Conservation (phyloP, 202 grass and related monocot genomes). For the Carex arenaria region DNA sequence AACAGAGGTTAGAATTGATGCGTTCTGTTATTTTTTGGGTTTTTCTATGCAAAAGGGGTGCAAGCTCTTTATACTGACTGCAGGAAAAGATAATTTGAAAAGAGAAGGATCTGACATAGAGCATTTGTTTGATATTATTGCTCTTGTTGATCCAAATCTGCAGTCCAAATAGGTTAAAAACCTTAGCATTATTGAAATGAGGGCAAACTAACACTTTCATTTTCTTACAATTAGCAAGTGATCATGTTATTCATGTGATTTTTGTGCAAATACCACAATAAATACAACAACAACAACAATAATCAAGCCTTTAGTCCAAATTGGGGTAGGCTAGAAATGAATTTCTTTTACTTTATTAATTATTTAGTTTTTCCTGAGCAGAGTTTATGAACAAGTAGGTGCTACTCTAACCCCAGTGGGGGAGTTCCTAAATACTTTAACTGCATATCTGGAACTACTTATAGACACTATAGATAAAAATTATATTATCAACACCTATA, state of each 20-base stretch:
- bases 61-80: not conserved
- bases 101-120: not conserved
- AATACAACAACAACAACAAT: not conserved
- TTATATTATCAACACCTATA: not conserved
- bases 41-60: not conserved
- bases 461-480: not conserved
- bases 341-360: not conserved
- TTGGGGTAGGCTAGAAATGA: no score
- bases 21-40: not conserved
- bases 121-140: not conserved
- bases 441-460: not conserved
- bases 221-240: not conserved
- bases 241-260: not conserved
- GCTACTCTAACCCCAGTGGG: not conserved
- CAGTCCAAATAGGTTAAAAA: not conserved
- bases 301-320: no score
- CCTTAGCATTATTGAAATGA: not conserved
- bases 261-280: not conserved
- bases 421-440: not conserved
- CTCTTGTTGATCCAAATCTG: not conserved
- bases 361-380: not conserved
- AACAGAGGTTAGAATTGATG: constrained; percentile 59
- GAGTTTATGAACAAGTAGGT: not conserved
- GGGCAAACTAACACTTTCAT: not conserved
- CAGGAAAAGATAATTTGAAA: not conserved